Conservation (phyloP, 139 green algal species). For the Nannochloris sp. region DNA sequence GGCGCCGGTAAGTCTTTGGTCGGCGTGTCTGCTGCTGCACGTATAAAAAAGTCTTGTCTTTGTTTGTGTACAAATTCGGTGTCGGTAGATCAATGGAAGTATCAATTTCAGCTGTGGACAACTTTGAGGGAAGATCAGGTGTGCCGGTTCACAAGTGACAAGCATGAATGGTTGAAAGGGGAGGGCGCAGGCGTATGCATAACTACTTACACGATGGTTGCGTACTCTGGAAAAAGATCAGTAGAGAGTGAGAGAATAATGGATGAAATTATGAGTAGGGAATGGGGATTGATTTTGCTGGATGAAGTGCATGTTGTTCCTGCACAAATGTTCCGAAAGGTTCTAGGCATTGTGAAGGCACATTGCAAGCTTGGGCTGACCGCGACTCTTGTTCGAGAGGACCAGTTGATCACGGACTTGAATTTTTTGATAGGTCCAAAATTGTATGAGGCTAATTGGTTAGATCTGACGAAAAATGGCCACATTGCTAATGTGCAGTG, state of each 20-base stretch:
- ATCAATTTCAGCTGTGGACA: slow-evolving; percentile 97
- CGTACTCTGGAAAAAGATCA: slow-evolving; percentile 63
- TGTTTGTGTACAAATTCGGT: slow-evolving; percentile 73
- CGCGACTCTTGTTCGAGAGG: slow-evolving; percentile 94
- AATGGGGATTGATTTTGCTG: slow-evolving; percentile 96
- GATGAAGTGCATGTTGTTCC: slow-evolving; percentile 99
- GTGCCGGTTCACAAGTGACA: slow-evolving; percentile 75
- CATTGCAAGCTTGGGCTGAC: slow-evolving; percentile 98
- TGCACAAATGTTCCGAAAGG: slow-evolving; percentile 91
- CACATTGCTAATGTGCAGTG: slow-evolving; percentile 99
- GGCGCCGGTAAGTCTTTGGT: slow-evolving; percentile 91
- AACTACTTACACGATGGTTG: slow-evolving; percentile 97
- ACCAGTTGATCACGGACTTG: slow-evolving; percentile 88
- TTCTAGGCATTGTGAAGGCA: slow-evolving; percentile 84
- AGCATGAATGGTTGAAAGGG: slow-evolving; percentile 67
- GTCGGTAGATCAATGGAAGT: slow-evolving; percentile 91
- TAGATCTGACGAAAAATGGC: slow-evolving; percentile 88
- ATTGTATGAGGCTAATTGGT: slow-evolving; percentile 99
- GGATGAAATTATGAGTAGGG: slow-evolving; percentile 58
- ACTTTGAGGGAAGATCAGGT: slow-evolving; percentile 76
- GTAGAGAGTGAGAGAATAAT: slow-evolving; percentile 43
- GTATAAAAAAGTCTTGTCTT: slow-evolving; percentile 83
- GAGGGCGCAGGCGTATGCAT: slow-evolving; percentile 55
- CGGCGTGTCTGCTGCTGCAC: slow-evolving; percentile 74
- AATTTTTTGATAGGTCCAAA: slow-evolving; percentile 99